A percentile compares a stretch with the other conserved stretches of the same genome.
Conservation (phyloP, 345 rosid species). For the Iberis pinnata region DNA sequence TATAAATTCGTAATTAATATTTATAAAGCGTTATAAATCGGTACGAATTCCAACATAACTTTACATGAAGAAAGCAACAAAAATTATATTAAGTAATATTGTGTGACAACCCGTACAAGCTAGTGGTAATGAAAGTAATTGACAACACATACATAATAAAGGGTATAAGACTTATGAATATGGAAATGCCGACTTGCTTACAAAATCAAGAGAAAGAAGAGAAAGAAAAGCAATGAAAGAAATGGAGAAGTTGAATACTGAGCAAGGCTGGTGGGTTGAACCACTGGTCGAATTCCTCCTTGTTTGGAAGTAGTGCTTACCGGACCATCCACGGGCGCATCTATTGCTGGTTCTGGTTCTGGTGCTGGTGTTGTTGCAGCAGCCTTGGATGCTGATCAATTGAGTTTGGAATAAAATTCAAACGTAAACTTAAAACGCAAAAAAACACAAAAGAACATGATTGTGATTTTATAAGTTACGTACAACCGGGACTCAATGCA, state of each 20-base stretch:
- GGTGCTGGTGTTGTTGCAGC: slow-evolving; percentile 8
- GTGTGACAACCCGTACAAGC: too few species aligned
- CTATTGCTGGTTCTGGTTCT: background rate
- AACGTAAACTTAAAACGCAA: background rate
- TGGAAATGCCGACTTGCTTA: background rate
- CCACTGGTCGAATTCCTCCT: slow-evolving; percentile 30
- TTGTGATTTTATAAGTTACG: slow-evolving; percentile 1
- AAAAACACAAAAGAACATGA: background rate
- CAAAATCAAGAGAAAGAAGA: slow-evolving; percentile 6
- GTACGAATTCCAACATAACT: too few species aligned
- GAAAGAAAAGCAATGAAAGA: slow-evolving; percentile 14
- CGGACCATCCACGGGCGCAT: slow-evolving; percentile 5
- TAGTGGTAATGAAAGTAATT: too few species aligned
- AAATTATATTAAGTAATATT: too few species aligned
- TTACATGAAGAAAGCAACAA: too few species aligned
- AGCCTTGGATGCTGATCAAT: slow-evolving; percentile 26
- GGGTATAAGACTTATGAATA: background rate
- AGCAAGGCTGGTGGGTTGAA: slow-evolving; percentile 29
- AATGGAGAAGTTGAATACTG: slow-evolving; percentile 12
- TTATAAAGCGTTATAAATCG: too few species aligned
- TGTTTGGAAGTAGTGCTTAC: slow-evolving; percentile 10
- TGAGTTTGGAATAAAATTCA: background rate
- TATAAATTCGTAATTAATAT: too few species aligned
- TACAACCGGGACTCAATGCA: slow-evolving; percentile 54
- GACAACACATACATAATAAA: too few species aligned